phyloP scores from a whole-genome alignment of 2,329 filamentous ascomycete species.

The Alternaria postmessia region DNA sequence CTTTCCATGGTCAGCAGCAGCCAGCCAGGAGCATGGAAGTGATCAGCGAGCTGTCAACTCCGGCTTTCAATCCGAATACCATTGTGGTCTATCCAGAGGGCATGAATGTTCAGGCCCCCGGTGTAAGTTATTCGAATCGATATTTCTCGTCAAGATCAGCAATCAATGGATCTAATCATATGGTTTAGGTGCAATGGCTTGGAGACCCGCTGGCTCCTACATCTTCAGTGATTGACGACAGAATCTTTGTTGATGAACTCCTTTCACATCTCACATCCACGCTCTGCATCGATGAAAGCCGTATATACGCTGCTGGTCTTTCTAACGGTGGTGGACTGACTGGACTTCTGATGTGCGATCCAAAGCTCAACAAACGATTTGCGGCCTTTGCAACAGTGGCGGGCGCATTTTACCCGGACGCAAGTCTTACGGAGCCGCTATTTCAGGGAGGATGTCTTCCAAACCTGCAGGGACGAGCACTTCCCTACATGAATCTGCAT shows the following conservation, averaged over 20 bases:
- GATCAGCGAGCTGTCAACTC: constrained; percentile 29
- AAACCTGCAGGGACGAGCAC: background rate
- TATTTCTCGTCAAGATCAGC: background rate
- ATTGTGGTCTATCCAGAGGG: constrained; percentile 35
- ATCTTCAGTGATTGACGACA: constrained; percentile 50
- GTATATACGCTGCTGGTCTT: constrained; percentile 59
- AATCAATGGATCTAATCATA: background rate
- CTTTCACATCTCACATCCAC: constrained; percentile 46
- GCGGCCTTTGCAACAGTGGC: constrained; percentile 59
- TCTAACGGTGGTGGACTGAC: constrained; percentile 64
- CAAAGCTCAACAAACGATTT: constrained; percentile 49
- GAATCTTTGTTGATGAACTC: constrained; percentile 55
- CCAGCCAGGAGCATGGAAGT: constrained; percentile 31
- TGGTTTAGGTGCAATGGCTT: constrained; percentile 47
- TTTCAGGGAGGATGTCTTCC: constrained; percentile 26
- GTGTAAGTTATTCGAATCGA: constrained; percentile 19
- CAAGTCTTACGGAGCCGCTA: constrained; percentile 24
- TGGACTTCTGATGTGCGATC: constrained; percentile 56
- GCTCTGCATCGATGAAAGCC: constrained; percentile 55
- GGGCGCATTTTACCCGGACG: constrained; percentile 54
- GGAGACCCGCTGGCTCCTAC: constrained; percentile 50
- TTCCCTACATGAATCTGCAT: constrained; percentile 33
- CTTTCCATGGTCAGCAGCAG: constrained; percentile 30
- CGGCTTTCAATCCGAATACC: constrained; percentile 25
- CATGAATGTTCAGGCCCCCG: constrained; percentile 24